Evolutionary conservation across 2,329 filamentous ascomycete species (phyloP).

Genomic region (Colletotrichum limetticola): DNA sequence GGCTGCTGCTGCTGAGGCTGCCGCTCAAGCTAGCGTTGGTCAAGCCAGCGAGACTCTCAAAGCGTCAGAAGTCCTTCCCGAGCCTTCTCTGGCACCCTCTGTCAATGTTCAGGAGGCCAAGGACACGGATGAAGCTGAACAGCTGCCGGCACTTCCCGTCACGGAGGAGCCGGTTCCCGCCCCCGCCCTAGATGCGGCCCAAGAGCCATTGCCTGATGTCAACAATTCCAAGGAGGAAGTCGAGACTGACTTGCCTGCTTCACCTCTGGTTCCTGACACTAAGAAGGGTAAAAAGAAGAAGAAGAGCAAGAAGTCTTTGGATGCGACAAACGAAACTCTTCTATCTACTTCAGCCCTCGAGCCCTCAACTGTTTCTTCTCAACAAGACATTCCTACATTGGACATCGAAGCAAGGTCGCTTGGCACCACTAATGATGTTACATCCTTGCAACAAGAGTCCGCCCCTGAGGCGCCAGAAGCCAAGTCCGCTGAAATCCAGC

Average conservation of each 20-base stretch:
- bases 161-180: neutral
- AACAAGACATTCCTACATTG: neutral
- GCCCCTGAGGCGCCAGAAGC: neutral
- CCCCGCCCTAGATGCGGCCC: neutral
- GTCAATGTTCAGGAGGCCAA: neutral
- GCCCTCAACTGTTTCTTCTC: neutral
- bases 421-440: neutral
- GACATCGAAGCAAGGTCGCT: neutral
- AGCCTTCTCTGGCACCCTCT: neutral
- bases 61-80: slow-evolving; percentile 12
- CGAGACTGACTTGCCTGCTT: slow-evolving; percentile 7
- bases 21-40: neutral
- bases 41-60: neutral
- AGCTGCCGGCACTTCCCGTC: neutral
- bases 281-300: slow-evolving; percentile 50
- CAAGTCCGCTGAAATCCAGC: neutral
- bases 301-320: slow-evolving; percentile 35
- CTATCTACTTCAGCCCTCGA: neutral
- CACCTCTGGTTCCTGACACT: neutral
- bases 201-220: neutral
- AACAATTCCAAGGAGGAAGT: neutral
- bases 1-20: neutral
- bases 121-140: neutral
- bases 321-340: neutral
- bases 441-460: neutral